A percentile compares a stretch with the other conserved stretches of the same genome.
These are phyloP conservation scores for Rhizoclosmatium globosum DNA, from an alignment of 192 early-diverging fungal genomes.

Conservation along the genomic window DNA sequence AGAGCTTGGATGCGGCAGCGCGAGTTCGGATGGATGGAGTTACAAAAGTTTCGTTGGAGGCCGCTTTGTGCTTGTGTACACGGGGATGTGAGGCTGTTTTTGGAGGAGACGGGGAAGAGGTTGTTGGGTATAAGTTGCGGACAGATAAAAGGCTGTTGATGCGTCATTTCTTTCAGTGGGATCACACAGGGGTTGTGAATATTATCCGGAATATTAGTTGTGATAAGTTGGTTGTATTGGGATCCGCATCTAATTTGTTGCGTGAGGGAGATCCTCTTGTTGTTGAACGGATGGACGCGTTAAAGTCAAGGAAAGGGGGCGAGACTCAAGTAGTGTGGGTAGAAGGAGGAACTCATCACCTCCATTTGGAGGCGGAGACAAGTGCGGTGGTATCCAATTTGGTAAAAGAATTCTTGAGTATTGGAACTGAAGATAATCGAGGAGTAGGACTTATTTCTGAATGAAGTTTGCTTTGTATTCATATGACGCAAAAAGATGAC, in stretches of 20 bases:
- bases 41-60: slow-evolving; percentile 43
- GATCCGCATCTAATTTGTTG: slow-evolving; percentile 29
- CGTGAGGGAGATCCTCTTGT: slow-evolving; percentile 2
- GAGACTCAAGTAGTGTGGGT: slow-evolving; percentile 29
- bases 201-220: slow-evolving; percentile 30
- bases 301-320: slow-evolving; percentile 6
- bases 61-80: slow-evolving; percentile 44
- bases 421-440: too few relatives aligned
- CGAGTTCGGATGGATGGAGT: slow-evolving; percentile 43
- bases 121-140: slow-evolving; percentile 37
- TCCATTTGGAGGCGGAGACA: slow-evolving; percentile 50
- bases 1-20: slow-evolving; percentile 46
- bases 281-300: slow-evolving; percentile 26
- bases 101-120: not conserved
- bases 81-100: slow-evolving; percentile 33
- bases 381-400: not conserved
- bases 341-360: slow-evolving; percentile 40
- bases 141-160: slow-evolving; percentile 48
- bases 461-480: too few relatives aligned
- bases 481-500: too few relatives aligned
- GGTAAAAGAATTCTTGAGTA: not conserved
- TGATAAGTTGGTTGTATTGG: slow-evolving; percentile 38
- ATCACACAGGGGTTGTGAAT: slow-evolving; percentile 36
- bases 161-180: slow-evolving; percentile 44
- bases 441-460: too few relatives aligned